These are phyloP conservation scores for Fragaria ananassa DNA, from an alignment of 306 rosid species.

Conservation along the genomic window DNA sequence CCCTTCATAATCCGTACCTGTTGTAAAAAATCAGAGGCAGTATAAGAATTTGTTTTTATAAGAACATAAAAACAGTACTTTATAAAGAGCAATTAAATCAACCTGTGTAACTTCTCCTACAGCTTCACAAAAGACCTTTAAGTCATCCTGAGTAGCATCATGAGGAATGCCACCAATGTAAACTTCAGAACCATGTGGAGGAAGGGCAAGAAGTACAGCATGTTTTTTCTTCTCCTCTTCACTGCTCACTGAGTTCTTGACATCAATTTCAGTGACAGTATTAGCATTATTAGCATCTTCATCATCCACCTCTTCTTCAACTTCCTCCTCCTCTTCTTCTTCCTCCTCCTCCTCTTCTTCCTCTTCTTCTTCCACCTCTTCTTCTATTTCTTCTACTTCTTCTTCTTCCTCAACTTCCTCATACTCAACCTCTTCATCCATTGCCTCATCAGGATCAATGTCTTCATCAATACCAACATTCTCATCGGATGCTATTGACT, in stretches of 20 bases:
- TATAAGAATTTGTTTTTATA: slow-evolving; percentile 13
- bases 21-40: slow-evolving; percentile 25
- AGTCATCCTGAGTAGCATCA: slow-evolving; percentile 62
- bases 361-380: slow-evolving; percentile 51
- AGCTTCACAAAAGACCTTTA: slow-evolving; percentile 63
- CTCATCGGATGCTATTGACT: slow-evolving; percentile 69
- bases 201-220: slow-evolving; percentile 87
- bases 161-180: slow-evolving; percentile 87
- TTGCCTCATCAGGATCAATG: slow-evolving; percentile 68
- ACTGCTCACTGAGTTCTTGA: slow-evolving; percentile 28
- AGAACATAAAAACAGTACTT: slow-evolving; percentile 8
- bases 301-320: slow-evolving; percentile 57
- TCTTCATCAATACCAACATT: slow-evolving; percentile 69
- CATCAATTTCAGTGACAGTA: slow-evolving; percentile 21
- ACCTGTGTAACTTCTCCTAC: slow-evolving; percentile 88
- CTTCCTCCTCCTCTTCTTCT: slow-evolving; percentile 47
- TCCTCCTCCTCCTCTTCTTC: slow-evolving; percentile 52
- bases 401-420: slow-evolving; percentile 90
- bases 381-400: slow-evolving; percentile 73
- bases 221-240: slow-evolving; percentile 66
- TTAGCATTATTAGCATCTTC: slow-evolving; percentile 33
- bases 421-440: slow-evolving; percentile 81
- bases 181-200: slow-evolving; percentile 98
- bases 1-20: slow-evolving; percentile 94
- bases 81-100: slow-evolving; percentile 23